Percentiles rank a stretch among this genome's conserved stretches.
Conservation (phyloP, 1,139 yeast genomes). For the Yamadazyma taylorii region DNA sequence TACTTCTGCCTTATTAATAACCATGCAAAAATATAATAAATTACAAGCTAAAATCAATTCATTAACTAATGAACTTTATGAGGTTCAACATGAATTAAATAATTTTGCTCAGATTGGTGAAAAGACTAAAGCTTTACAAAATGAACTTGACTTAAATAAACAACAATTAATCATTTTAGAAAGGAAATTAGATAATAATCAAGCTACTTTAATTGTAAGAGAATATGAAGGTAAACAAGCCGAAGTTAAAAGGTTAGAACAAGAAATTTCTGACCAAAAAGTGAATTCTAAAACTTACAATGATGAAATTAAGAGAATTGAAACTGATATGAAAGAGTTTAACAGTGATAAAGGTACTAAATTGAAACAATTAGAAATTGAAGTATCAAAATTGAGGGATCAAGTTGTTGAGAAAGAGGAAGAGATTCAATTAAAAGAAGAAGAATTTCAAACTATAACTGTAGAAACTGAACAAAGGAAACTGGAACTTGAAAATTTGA, state of each 20-base stretch:
- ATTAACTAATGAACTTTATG: slow-evolving; percentile 40
- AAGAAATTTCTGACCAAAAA: slow-evolving; percentile 37
- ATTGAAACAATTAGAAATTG: slow-evolving; percentile 63
- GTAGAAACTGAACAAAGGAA: slow-evolving; percentile 70
- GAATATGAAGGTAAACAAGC: slow-evolving; percentile 48
- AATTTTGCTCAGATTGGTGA: slow-evolving; percentile 48
- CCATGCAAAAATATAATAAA: slow-evolving; percentile 69
- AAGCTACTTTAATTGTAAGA: slow-evolving; percentile 55
- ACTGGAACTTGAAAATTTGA: slow-evolving; percentile 51
- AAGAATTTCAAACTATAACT: slow-evolving; percentile 60
- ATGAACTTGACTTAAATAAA: slow-evolving; percentile 60
- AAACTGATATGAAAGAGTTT: slow-evolving; percentile 82
- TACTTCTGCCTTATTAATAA: slow-evolving; percentile 58
- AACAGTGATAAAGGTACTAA: slow-evolving; percentile 78
- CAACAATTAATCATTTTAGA: slow-evolving; percentile 69
- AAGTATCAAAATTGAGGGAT: slow-evolving; percentile 43
- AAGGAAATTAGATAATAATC: slow-evolving; percentile 59
- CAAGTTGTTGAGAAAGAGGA: slow-evolving; percentile 41
- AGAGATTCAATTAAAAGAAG: slow-evolving; percentile 47
- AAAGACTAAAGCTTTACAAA: slow-evolving; percentile 59
- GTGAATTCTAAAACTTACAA: slow-evolving; percentile 24
- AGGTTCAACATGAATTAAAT: slow-evolving; percentile 41
- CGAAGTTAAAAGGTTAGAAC: slow-evolving; percentile 50
- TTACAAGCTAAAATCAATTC: slow-evolving; percentile 40
- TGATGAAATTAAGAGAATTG: slow-evolving; percentile 55